A percentile compares a stretch with the other conserved stretches of the same genome.
Evolutionary conservation across 768 basidiomycete species (phyloP).

Genomic region (Boletellus sp.): DNA sequence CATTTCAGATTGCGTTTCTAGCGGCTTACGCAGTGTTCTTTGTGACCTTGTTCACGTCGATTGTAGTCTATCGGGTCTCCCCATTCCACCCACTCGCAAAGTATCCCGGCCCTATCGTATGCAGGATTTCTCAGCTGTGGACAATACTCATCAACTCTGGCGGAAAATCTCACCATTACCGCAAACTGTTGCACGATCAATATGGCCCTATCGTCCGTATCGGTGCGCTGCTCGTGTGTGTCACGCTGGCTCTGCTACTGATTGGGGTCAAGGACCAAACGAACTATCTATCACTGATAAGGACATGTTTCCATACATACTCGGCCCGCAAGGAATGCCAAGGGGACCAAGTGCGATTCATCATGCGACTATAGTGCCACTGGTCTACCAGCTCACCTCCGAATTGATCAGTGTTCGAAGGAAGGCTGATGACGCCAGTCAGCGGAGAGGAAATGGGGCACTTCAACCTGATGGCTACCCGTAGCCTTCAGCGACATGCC

Average conservation of each 20-base stretch:
- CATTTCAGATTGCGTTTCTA: conserved; percentile 8
- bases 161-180: conserved; percentile 18
- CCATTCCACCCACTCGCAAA: conserved; percentile 36
- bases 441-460: conserved; percentile 10
- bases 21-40: conserved; percentile 17
- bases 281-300: conserved; percentile 33
- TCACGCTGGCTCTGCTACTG: conserved; percentile 5
- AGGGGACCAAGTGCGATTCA: conserved; percentile 27
- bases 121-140: conserved; percentile 32
- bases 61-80: conserved; percentile 36
- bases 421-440: conserved; percentile 18
- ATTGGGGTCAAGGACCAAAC: conserved; percentile 33
- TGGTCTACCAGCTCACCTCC: conserved; percentile 6
- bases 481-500: conserved; percentile 20
- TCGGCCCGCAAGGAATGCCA: conserved; percentile 28
- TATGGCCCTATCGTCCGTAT: conserved; percentile 35
- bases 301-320: conserved; percentile 20
- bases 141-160: conserved; percentile 15
- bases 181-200: conserved; percentile 22
- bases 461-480: conserved; percentile 16
- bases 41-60: conserved; percentile 23
- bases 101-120: conserved; percentile 34
- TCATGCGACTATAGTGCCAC: background rate
- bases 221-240: conserved; percentile 16
- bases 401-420: conserved; percentile 16